A percentile compares a stretch with the other conserved stretches of the same genome.
Conservation (phyloP, 768 basidiomycete species). For the Termitomyces titanicus region DNA sequence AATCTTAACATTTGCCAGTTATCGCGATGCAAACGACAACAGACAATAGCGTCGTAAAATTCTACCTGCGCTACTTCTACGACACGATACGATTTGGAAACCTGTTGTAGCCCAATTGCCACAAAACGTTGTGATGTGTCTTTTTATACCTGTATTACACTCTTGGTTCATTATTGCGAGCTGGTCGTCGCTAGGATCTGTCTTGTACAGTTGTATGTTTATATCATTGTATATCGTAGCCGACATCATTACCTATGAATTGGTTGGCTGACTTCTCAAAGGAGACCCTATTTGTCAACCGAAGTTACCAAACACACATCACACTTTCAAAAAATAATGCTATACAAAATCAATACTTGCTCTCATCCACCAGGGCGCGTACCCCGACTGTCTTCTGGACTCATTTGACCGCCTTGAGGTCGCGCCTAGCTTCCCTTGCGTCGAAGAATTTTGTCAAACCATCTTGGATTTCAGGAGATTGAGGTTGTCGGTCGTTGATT, state of each 20-base stretch:
- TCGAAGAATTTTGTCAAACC: constrained; percentile 64
- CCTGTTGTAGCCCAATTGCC: neutral
- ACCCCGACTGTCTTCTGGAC: constrained; percentile 13
- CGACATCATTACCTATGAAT: neutral
- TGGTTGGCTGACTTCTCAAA: neutral
- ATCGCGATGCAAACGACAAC: neutral
- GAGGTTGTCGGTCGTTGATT: constrained; percentile 16
- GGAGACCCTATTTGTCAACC: constrained; percentile 15
- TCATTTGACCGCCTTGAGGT: constrained; percentile 13
- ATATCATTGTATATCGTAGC: neutral
- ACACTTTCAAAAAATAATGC: constrained; percentile 43
- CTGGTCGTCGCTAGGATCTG: constrained; percentile 7
- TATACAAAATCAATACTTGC: constrained; percentile 31
- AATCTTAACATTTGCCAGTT: neutral
- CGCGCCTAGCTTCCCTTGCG: constrained; percentile 19
- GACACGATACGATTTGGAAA: constrained; percentile 2
- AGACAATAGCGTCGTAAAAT: neutral
- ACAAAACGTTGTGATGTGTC: neutral
- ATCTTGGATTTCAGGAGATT: constrained; percentile 68
- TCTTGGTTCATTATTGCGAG: constrained; percentile 4
- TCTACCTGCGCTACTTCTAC: neutral
- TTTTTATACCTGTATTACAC: constrained; percentile 11
- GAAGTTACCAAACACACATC: constrained; percentile 46
- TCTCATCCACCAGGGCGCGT: constrained; percentile 25
- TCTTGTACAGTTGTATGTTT: constrained; percentile 10